A percentile compares a stretch with the other conserved stretches of the same genome.
phyloP scores from a whole-genome alignment of 129 eudicot genomes.

The Ambrosia trifida region DNA sequence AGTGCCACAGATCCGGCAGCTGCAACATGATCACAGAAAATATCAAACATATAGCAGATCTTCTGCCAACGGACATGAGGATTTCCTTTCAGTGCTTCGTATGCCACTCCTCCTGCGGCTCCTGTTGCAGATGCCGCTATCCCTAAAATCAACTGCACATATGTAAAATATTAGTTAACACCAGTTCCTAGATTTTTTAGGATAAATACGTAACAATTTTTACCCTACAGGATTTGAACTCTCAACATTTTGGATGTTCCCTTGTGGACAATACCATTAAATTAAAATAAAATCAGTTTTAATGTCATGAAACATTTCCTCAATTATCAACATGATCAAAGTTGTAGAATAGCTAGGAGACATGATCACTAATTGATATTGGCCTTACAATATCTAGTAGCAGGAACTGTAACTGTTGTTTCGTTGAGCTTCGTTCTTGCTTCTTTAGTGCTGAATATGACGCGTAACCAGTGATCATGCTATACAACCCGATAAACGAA shows the following conservation, averaged over 20 bases:
- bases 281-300: too few species aligned
- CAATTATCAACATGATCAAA: too few species aligned
- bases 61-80: constrained; percentile 52
- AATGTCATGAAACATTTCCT: background rate
- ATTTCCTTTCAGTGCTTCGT: constrained; percentile 67
- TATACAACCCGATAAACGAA: constrained; percentile 52
- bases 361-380: too few species aligned
- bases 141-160: constrained; percentile 60
- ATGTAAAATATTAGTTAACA: too few species aligned
- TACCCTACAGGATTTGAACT: too few species aligned
- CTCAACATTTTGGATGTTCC: too few species aligned
- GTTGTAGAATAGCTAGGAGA: too few species aligned
- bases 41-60: constrained; percentile 49
- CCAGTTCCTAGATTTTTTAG: too few species aligned
- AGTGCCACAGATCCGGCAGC: constrained; percentile 36
- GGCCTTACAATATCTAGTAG: constrained; percentile 59
- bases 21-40: constrained; percentile 57
- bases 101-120: constrained; percentile 65
- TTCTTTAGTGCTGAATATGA: constrained; percentile 42
- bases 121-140: constrained; percentile 73
- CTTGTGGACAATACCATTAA: too few species aligned
- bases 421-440: constrained; percentile 19
- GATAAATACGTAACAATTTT: too few species aligned
- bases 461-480: constrained; percentile 45
- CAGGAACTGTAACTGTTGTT: constrained; percentile 33